phyloP scores from a whole-genome alignment of 129 eudicot species.

The Cynara cardunculus region DNA sequence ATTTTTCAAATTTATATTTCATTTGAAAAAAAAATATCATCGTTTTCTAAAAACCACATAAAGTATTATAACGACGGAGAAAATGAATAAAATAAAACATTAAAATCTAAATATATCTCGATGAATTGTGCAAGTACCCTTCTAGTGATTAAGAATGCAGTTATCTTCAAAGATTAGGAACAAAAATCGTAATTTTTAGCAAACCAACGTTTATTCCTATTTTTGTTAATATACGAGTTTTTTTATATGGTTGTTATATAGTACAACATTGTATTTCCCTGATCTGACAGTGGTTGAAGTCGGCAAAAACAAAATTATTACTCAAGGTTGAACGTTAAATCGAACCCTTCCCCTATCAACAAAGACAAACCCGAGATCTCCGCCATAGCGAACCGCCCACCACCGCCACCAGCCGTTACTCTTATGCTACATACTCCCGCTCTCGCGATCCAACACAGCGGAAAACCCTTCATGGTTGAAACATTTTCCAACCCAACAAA shows the following conservation, averaged over 20 bases:
- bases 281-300: neutral
- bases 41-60: too few species aligned
- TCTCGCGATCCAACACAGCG: neutral
- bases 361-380: conserved; percentile 39
- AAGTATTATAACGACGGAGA: too few species aligned
- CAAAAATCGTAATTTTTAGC: too few species aligned
- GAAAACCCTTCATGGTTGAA: conserved; percentile 5
- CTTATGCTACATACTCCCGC: neutral
- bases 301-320: neutral
- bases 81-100: too few species aligned
- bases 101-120: too few species aligned
- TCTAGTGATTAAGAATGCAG: too few species aligned
- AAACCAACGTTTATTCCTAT: neutral
- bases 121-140: too few species aligned
- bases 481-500: conserved; percentile 55
- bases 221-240: neutral
- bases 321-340: conserved; percentile 17
- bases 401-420: conserved; percentile 18
- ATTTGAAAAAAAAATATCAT: too few species aligned
- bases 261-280: neutral
- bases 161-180: too few species aligned
- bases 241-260: neutral
- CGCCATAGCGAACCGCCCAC: conserved; percentile 28
- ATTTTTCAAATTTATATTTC: too few species aligned
- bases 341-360: conserved; percentile 56